Percentiles rank a stretch among this genome's conserved stretches.
Conservation (phyloP, 345 rosid genomes). For the Acer negundo region DNA sequence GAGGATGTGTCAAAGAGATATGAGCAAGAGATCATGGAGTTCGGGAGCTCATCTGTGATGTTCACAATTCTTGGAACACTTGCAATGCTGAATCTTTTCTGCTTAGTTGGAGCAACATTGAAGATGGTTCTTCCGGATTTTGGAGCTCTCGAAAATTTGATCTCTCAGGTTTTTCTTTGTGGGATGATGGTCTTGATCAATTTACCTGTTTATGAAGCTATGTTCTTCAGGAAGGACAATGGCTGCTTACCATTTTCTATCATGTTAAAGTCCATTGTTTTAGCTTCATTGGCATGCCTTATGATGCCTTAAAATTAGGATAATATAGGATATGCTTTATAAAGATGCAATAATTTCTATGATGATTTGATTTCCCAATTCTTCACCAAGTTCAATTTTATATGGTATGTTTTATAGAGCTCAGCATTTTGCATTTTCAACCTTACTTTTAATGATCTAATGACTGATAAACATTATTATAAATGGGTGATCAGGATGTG, state of each 20-base stretch:
- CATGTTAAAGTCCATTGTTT: constrained; percentile 27
- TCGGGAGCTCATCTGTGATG: constrained; percentile 37
- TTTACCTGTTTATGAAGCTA: constrained; percentile 34
- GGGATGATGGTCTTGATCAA: constrained; percentile 33
- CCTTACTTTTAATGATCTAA: no score
- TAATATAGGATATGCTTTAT: neutral
- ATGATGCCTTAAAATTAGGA: neutral
- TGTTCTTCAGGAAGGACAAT: constrained; percentile 35
- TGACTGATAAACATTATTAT: no score
- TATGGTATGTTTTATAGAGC: no score
- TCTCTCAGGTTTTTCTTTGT: constrained; percentile 28
- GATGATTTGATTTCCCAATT: no score
- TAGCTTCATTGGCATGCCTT: constrained; percentile 36
- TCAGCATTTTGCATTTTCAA: no score
- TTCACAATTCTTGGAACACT: constrained; percentile 37
- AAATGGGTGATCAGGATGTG: no score
- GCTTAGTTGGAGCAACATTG: constrained; percentile 23
- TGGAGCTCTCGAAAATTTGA: neutral
- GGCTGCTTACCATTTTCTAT: constrained; percentile 34
- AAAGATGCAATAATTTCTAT: no score
- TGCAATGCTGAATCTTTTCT: constrained; percentile 43
- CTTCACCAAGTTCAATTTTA: no score
- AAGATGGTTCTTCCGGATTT: neutral
- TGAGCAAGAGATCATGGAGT: constrained; percentile 42
- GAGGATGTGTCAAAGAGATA: constrained; percentile 40